A percentile compares a stretch with the other conserved stretches of the same genome.
These are phyloP conservation scores for Senna tora DNA, from an alignment of 306 rosid species.

Conservation along the genomic window DNA sequence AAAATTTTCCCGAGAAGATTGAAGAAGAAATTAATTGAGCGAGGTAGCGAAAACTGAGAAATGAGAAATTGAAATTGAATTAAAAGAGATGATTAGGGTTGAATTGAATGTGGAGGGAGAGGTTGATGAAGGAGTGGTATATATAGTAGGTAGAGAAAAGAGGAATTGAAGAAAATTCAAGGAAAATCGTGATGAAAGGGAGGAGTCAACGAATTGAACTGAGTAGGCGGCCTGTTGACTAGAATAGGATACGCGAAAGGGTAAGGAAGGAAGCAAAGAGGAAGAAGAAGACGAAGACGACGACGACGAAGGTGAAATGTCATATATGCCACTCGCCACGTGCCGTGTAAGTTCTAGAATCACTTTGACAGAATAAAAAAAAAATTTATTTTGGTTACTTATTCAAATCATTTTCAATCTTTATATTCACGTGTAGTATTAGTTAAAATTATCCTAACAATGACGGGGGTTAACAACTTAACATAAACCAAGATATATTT, in stretches of 20 bases:
- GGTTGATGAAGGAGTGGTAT: not conserved
- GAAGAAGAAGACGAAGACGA: not conserved
- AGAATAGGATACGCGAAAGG: not conserved
- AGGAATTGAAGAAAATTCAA: not conserved
- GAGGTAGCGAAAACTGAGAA: not conserved
- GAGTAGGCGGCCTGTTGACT: not conserved
- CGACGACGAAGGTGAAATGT: not conserved
- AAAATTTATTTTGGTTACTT: too few relatives aligned
- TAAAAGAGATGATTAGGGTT: not conserved
- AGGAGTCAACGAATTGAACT: not conserved
- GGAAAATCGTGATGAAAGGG: not conserved
- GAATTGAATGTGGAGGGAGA: not conserved
- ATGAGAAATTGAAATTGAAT: not conserved
- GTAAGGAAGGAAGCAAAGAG: not conserved
- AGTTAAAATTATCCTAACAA: too few relatives aligned
- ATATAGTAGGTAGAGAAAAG: conserved; percentile 24
- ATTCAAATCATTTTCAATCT: too few relatives aligned
- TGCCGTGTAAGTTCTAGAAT: not conserved
- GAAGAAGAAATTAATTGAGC: not conserved
- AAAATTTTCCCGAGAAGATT: not conserved
- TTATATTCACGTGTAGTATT: too few relatives aligned
- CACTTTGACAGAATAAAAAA: too few relatives aligned
- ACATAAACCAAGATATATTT: too few relatives aligned
- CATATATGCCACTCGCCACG: not conserved
- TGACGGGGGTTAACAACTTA: too few relatives aligned